Evolutionary conservation across 306 rosid genomes (phyloP).

Genomic region (Styphnolobium japonicum): DNA sequence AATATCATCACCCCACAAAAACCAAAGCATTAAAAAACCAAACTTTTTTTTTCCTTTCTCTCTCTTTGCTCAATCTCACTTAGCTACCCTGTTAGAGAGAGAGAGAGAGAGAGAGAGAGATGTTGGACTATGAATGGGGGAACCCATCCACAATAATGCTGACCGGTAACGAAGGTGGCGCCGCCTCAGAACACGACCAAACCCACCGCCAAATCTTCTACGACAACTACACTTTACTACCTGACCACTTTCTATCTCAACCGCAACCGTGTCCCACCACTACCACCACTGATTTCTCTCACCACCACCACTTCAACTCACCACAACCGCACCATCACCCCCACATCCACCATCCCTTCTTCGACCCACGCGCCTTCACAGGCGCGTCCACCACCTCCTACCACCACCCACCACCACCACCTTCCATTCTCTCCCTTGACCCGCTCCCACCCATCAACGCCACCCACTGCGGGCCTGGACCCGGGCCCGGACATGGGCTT

Average conservation of each 20-base stretch:
- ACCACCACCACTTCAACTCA: not conserved
- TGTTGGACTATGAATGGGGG: conserved; percentile 83
- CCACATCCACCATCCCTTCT: conserved; percentile 21
- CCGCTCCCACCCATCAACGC: conserved; percentile 13
- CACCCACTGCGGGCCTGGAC: conserved; percentile 6
- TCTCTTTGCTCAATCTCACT: not conserved
- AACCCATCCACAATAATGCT: conserved; percentile 52
- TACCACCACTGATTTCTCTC: conserved; percentile 6
- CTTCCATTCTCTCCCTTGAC: conserved; percentile 37
- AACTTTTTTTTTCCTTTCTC: no score
- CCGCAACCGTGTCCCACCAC: conserved; percentile 18
- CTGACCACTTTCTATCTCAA: conserved; percentile 20
- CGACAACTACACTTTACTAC: conserved; percentile 29
- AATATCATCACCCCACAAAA: not conserved
- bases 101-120: conserved; percentile 6
- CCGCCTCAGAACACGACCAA: conserved; percentile 34
- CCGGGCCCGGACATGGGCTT: conserved; percentile 7
- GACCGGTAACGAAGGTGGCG: conserved; percentile 37
- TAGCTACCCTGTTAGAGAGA: not conserved
- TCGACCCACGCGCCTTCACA: conserved; percentile 49
- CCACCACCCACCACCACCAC: not conserved
- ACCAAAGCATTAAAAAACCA: not conserved
- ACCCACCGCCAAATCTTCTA: conserved; percentile 40
- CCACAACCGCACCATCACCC: not conserved
- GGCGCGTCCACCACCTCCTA: conserved; percentile 34